phyloP scores from a whole-genome alignment of 495 filamentous ascomycete species.

The Hypoxylon trugodes region DNA sequence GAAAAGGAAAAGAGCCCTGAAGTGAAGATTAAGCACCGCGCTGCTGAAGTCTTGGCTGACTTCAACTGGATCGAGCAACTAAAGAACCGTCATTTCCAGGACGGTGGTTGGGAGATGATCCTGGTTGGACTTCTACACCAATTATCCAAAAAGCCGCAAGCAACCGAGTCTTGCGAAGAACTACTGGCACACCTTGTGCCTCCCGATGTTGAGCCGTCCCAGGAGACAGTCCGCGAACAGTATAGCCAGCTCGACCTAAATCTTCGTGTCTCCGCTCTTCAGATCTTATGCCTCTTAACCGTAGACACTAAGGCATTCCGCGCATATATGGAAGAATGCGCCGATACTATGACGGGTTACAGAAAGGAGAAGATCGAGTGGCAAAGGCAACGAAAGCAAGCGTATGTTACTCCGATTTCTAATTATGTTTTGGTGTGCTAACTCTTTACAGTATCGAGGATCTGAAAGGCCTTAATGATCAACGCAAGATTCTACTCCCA shows the following conservation, averaged over 20 bases:
- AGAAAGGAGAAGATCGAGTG: conserved; percentile 95
- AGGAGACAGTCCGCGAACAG: conserved; percentile 72
- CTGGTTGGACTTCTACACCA: conserved; percentile 87
- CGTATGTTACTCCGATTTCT: conserved; percentile 69
- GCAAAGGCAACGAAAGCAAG: conserved; percentile 81
- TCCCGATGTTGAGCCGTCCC: conserved; percentile 72
- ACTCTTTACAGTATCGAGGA: conserved; percentile 73
- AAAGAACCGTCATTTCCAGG: conserved; percentile 82
- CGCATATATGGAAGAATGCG: conserved; percentile 88
- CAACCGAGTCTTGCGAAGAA: conserved; percentile 76
- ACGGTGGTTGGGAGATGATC: conserved; percentile 92
- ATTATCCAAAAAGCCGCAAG: conserved; percentile 76
- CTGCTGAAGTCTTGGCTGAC: conserved; percentile 75
- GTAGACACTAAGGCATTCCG: conserved; percentile 84
- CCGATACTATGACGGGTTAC: conserved; percentile 88
- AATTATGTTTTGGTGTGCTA: conserved; percentile 22
- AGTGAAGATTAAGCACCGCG: conserved; percentile 67
- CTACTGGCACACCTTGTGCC: conserved; percentile 83
- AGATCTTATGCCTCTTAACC: conserved; percentile 89
- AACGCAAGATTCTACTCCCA: conserved; percentile 84
- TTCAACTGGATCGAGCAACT: conserved; percentile 87
- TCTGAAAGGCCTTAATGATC: conserved; percentile 79
- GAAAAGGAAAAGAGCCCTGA: conserved; percentile 56
- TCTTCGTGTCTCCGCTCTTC: conserved; percentile 77
- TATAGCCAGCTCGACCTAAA: conserved; percentile 84